Conservation (phyloP, 441 rosid species). For the Arabidopsis lyrata region DNA sequence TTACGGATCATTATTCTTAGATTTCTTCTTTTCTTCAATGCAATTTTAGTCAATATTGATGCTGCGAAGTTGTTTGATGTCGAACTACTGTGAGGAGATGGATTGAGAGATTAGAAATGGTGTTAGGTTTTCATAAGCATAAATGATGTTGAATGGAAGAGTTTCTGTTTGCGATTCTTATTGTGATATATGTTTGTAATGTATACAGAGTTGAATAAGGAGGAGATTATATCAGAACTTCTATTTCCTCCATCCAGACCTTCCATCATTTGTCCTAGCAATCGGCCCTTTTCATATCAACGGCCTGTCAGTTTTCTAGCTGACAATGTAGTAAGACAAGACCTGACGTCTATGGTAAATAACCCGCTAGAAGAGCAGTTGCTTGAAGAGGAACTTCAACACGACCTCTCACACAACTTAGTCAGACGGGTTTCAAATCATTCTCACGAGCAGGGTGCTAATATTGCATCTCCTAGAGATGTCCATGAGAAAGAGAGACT, state of each 20-base stretch:
- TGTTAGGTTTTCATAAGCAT: constrained; percentile 19
- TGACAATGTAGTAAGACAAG: constrained; percentile 48
- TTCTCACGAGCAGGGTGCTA: constrained; percentile 49
- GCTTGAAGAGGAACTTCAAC: constrained; percentile 46
- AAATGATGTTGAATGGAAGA: constrained; percentile 16
- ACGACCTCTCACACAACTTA: constrained; percentile 46
- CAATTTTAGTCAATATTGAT: not conserved
- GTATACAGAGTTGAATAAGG: constrained; percentile 63
- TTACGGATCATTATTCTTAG: not conserved
- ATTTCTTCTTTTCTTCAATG: not conserved
- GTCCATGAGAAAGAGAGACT: constrained; percentile 48
- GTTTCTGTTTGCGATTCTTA: constrained; percentile 3
- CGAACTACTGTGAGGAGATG: no score
- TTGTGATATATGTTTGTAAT: constrained; percentile 11
- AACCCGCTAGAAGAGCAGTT: constrained; percentile 43
- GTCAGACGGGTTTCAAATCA: constrained; percentile 42
- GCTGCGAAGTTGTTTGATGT: constrained; percentile 29
- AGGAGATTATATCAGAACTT: constrained; percentile 71
- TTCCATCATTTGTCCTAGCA: constrained; percentile 48
- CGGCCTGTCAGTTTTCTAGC: constrained; percentile 42
- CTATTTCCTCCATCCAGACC: constrained; percentile 54
- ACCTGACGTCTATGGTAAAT: constrained; percentile 42
- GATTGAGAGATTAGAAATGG: not conserved
- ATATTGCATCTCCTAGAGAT: constrained; percentile 60
- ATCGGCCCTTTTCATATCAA: constrained; percentile 48